Percentiles rank a stretch among this genome's conserved stretches.
These are phyloP conservation scores for Saccharomycopsis javanensis DNA, from an alignment of 805 yeast species.

Conservation along the genomic window DNA sequence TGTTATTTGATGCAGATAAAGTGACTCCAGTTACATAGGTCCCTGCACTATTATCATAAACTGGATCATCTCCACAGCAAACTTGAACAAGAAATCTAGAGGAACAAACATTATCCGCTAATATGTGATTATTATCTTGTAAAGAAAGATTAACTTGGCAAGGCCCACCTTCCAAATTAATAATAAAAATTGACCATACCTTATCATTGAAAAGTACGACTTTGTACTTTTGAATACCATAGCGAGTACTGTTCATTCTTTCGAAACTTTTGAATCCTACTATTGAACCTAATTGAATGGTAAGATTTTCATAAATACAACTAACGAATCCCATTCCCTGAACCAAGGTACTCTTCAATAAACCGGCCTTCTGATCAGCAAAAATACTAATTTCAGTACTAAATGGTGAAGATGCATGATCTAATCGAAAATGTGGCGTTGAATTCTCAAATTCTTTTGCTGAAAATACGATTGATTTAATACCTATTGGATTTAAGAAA, in stretches of 20 bases:
- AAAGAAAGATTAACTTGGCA: constrained; percentile 25
- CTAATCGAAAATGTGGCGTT: constrained; percentile 1
- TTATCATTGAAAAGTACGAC: constrained; percentile 41
- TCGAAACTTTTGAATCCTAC: constrained; percentile 36
- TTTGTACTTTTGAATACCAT: constrained; percentile 35
- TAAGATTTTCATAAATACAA: constrained; percentile 37
- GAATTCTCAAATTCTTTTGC: constrained; percentile 32
- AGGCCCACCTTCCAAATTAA: constrained; percentile 28
- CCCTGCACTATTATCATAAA: constrained; percentile 63
- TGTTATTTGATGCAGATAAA: constrained; percentile 41
- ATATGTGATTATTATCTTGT: constrained; percentile 28
- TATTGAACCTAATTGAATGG: constrained; percentile 37
- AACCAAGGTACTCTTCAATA: constrained; percentile 27
- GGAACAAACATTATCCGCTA: constrained; percentile 29
- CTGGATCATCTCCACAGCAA: constrained; percentile 39
- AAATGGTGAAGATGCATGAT: constrained; percentile 28
- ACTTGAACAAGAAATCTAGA: constrained; percentile 41
- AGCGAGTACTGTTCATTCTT: constrained; percentile 26
- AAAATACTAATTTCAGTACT: constrained; percentile 35
- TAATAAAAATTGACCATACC: constrained; percentile 44
- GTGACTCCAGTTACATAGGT: constrained; percentile 43
- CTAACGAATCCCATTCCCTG: constrained; percentile 54
- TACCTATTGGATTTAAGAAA: constrained; percentile 50
- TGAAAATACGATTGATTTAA: constrained; percentile 41
- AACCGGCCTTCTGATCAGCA: constrained; percentile 29